Conservation (phyloP, 371 early-diverging fungal genomes). For the Rozella allomycis region DNA sequence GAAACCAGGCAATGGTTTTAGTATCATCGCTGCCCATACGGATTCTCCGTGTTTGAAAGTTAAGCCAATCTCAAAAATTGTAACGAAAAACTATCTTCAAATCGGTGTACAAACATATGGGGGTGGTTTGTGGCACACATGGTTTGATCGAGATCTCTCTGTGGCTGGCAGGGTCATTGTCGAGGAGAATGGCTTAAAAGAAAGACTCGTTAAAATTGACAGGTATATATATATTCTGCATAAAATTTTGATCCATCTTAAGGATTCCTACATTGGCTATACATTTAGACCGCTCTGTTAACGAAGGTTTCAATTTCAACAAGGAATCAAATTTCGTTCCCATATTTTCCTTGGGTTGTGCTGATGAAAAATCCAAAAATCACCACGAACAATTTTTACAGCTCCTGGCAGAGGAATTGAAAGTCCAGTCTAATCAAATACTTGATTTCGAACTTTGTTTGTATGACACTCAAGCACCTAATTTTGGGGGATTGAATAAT, state of each 20-base stretch:
- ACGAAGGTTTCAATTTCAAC: constrained; percentile 71
- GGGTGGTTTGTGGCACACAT: constrained; percentile 78
- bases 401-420: constrained; percentile 1
- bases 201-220: constrained; percentile 47
- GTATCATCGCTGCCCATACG: constrained; percentile 82
- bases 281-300: constrained; percentile 67
- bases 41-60: constrained; percentile 92
- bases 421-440: constrained; percentile 24
- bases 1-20: constrained; percentile 56
- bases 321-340: constrained; percentile 31
- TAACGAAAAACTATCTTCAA: constrained; percentile 57
- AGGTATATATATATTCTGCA: constrained; percentile 1
- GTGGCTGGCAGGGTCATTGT: constrained; percentile 88
- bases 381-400: constrained; percentile 2
- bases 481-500: constrained; percentile 63
- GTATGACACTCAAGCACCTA: constrained; percentile 60
- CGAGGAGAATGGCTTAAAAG: constrained; percentile 30
- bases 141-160: constrained; percentile 92
- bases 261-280: constrained; percentile 90
- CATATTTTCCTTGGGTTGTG: neutral
- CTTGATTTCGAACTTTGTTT: constrained; percentile 85
- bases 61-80: constrained; percentile 79
- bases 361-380: neutral
- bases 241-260: constrained; percentile 43
- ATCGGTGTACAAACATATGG: constrained; percentile 80